phyloP scores from a whole-genome alignment of 495 filamentous ascomycete genomes.

The Aspergillus mulundensis region DNA sequence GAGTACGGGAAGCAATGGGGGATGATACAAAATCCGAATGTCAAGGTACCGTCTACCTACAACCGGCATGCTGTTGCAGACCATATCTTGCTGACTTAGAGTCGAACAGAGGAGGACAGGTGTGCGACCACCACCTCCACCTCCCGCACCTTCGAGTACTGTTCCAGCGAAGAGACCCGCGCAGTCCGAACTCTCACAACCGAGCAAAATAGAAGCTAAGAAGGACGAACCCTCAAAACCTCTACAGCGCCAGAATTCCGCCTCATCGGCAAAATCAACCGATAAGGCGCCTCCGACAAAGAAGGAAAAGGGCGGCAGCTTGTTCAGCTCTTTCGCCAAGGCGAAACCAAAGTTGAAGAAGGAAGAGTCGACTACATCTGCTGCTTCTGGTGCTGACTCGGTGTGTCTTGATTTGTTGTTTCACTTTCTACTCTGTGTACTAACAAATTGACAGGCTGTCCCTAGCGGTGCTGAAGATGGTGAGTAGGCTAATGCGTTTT shows the following conservation, averaged over 20 bases:
- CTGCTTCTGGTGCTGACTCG: slow-evolving; percentile 33
- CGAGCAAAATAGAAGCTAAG: slow-evolving; percentile 26
- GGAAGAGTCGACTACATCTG: slow-evolving; percentile 42
- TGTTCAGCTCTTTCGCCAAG: slow-evolving; percentile 85
- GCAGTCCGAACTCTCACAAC: slow-evolving; percentile 21
- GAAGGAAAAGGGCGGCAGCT: slow-evolving; percentile 53
- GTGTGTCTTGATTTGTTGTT: slow-evolving; percentile 24
- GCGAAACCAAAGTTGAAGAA: slow-evolving; percentile 62
- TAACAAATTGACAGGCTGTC: slow-evolving; percentile 22
- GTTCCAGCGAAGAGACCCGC: slow-evolving; percentile 34
- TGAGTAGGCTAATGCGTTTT: slow-evolving; percentile 18
- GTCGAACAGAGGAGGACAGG: slow-evolving; percentile 46
- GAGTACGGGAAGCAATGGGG: slow-evolving; percentile 59
- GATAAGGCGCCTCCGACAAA: slow-evolving; percentile 47
- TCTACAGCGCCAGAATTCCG: slow-evolving; percentile 21
- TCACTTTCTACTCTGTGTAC: neutral
- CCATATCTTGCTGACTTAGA: slow-evolving; percentile 13
- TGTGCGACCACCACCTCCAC: slow-evolving; percentile 28
- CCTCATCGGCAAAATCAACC: slow-evolving; percentile 32
- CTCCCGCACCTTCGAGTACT: slow-evolving; percentile 26
- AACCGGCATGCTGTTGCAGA: neutral
- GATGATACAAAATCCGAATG: slow-evolving; percentile 62
- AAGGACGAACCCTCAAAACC: slow-evolving; percentile 27
- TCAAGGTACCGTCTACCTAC: slow-evolving; percentile 42
- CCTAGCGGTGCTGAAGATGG: slow-evolving; percentile 50